These are phyloP conservation scores for Cyberlindnera saturnus DNA, from an alignment of 805 yeast species.

Conservation along the genomic window DNA sequence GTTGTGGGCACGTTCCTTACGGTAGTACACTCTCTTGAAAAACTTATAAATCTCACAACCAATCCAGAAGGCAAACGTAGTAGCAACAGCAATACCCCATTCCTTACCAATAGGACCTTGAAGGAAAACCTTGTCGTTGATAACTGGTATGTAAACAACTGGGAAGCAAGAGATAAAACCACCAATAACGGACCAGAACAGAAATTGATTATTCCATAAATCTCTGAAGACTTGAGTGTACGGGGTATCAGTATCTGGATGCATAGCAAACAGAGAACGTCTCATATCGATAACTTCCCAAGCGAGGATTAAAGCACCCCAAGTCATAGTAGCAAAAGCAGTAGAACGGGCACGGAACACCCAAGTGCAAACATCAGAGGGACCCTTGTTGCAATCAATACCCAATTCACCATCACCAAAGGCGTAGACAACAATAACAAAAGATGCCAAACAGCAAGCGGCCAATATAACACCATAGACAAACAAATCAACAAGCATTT, in stretches of 20 bases:
- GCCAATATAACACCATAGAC: conserved; percentile 76
- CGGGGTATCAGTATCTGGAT: conserved; percentile 53
- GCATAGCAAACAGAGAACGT: conserved; percentile 65
- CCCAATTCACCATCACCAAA: conserved; percentile 65
- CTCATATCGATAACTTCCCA: conserved; percentile 79
- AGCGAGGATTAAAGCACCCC: conserved; percentile 77
- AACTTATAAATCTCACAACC: conserved; percentile 67
- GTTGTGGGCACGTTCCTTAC: conserved; percentile 36
- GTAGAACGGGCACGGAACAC: conserved; percentile 76
- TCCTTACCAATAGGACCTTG: conserved; percentile 70
- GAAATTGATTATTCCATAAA: conserved; percentile 66
- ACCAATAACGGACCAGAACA: conserved; percentile 73
- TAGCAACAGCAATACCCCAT: conserved; percentile 71
- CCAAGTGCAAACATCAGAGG: conserved; percentile 41
- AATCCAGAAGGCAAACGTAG: conserved; percentile 48
- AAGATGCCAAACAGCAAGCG: conserved; percentile 57
- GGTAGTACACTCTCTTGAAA: conserved; percentile 49
- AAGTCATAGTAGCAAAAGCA: conserved; percentile 76
- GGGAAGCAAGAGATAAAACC: conserved; percentile 76
- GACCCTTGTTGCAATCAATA: conserved; percentile 48
- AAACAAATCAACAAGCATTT: conserved; percentile 61
- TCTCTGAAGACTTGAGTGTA: conserved; percentile 56
- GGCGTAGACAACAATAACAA: conserved; percentile 62
- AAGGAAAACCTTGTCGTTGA: conserved; percentile 67
- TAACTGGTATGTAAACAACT: conserved; percentile 82